Conservation (phyloP, 768 basidiomycete species). For the Suillus paluster region DNA sequence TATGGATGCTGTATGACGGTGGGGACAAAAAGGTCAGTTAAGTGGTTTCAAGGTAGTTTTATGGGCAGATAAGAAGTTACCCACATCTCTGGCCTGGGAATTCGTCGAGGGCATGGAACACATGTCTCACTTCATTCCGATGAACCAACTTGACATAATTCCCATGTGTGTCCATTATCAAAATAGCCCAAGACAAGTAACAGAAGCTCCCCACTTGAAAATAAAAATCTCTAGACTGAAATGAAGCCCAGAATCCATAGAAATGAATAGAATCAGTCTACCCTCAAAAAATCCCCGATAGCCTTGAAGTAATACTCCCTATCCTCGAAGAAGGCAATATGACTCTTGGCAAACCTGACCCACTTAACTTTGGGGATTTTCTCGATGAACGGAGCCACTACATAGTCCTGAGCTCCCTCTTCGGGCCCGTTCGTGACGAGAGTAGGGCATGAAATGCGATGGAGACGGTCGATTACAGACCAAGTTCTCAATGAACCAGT, state of each 20-base stretch:
- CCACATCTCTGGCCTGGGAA: background rate
- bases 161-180: background rate
- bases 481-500: conserved; percentile 49
- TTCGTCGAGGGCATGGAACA: background rate
- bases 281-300: conserved; percentile 18
- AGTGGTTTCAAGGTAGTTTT: background rate
- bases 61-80: background rate
- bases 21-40: background rate
- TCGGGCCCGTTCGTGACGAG: conserved; percentile 43
- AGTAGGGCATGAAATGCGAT: conserved; percentile 42
- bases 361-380: conserved; percentile 39
- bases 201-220: too few species aligned
- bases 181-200: background rate
- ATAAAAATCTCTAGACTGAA: too few species aligned
- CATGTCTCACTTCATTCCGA: background rate
- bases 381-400: conserved; percentile 37
- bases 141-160: background rate
- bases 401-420: conserved; percentile 44
- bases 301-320: conserved; percentile 25
- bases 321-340: conserved; percentile 24
- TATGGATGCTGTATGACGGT: background rate
- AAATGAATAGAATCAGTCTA: background rate
- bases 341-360: conserved; percentile 38
- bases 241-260: background rate
- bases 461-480: conserved; percentile 48